These are phyloP conservation scores for Actinidia chinensis DNA, from an alignment of 179 eudicot species.

Conservation along the genomic window DNA sequence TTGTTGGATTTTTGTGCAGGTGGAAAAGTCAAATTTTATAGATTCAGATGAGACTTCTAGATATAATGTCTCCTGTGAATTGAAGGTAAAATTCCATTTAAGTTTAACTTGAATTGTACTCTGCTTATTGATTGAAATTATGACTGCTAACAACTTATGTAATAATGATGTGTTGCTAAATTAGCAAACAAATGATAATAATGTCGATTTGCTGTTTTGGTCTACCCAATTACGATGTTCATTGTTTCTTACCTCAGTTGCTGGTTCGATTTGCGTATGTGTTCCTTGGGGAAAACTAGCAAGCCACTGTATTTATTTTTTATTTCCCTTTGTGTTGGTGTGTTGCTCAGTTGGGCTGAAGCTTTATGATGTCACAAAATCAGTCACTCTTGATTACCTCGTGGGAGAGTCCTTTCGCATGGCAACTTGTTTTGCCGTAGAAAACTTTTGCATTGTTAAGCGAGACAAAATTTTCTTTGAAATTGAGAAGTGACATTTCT, in stretches of 20 bases:
- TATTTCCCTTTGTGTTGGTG: not conserved
- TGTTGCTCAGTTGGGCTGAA: not conserved
- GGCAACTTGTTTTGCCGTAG: not conserved
- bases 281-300: not conserved
- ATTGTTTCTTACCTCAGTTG: slow-evolving; percentile 13
- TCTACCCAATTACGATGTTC: not conserved
- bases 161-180: not conserved
- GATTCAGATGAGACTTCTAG: slow-evolving; percentile 42
- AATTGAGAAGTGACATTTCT: not conserved
- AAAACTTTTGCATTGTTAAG: too few species aligned
- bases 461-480: not conserved
- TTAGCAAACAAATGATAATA: not conserved
- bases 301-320: not conserved
- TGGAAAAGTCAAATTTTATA: slow-evolving; percentile 26
- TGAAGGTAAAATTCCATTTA: slow-evolving; percentile 47
- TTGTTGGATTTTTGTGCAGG: slow-evolving; percentile 35
- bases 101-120: not conserved
- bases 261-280: not conserved
- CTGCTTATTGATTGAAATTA: not conserved
- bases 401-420: not conserved
- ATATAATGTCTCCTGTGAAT: slow-evolving; percentile 44
- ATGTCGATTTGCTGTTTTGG: not conserved
- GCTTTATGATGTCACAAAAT: not conserved
- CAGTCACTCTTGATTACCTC: not conserved
- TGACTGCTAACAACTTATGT: not conserved